A percentile compares a stretch with the other conserved stretches of the same genome.
phyloP scores from a whole-genome alignment of 192 early-diverging fungal genomes.

The Coemansia sp. region DNA sequence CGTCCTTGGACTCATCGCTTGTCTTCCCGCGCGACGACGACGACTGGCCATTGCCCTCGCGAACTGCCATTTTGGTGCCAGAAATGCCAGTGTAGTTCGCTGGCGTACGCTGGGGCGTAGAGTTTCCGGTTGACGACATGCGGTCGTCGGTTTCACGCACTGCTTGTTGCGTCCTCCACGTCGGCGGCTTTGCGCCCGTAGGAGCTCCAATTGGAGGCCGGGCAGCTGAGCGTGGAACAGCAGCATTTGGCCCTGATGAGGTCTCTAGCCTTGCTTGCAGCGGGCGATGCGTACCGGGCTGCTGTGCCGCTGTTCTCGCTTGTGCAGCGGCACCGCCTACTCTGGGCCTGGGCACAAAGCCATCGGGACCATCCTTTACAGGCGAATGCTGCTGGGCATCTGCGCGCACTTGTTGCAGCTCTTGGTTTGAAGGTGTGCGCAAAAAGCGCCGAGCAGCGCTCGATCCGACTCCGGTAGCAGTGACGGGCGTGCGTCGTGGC shows the following conservation, averaged over 20 bases:
- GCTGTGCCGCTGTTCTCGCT: slow-evolving; percentile 14
- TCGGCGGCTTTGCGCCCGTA: slow-evolving; percentile 32
- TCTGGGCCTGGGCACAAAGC: slow-evolving; percentile 12
- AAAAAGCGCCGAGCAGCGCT: slow-evolving; percentile 32
- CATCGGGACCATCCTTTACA: slow-evolving; percentile 28
- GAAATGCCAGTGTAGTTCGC: slow-evolving; percentile 29
- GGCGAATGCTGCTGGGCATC: slow-evolving; percentile 23
- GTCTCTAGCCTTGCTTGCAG: slow-evolving; percentile 54
- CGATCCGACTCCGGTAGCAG: slow-evolving; percentile 36
- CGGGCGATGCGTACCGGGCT: slow-evolving; percentile 31
- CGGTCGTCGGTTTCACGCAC: slow-evolving; percentile 39
- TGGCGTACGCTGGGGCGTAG: slow-evolving; percentile 39
- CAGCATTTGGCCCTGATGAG: slow-evolving; percentile 2
- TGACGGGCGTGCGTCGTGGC: slow-evolving; percentile 29
- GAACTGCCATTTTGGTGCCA: slow-evolving; percentile 31
- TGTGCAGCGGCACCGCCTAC: slow-evolving; percentile 8
- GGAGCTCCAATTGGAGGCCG: slow-evolving; percentile 22
- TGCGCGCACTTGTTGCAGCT: slow-evolving; percentile 20
- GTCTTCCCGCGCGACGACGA: slow-evolving; percentile 25
- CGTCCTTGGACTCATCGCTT: slow-evolving; percentile 30
- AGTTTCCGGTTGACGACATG: slow-evolving; percentile 13
- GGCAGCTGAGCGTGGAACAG: slow-evolving; percentile 19
- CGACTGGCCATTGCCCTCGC: slow-evolving; percentile 30
- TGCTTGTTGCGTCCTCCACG: slow-evolving; percentile 53
- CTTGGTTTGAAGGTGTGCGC: slow-evolving; percentile 28